Evolutionary conservation across 2,329 filamentous ascomycete species (phyloP), one percentile per base, ranked within the genome.

Genomic region (Colletotrichum sansevieriae): DNA sequence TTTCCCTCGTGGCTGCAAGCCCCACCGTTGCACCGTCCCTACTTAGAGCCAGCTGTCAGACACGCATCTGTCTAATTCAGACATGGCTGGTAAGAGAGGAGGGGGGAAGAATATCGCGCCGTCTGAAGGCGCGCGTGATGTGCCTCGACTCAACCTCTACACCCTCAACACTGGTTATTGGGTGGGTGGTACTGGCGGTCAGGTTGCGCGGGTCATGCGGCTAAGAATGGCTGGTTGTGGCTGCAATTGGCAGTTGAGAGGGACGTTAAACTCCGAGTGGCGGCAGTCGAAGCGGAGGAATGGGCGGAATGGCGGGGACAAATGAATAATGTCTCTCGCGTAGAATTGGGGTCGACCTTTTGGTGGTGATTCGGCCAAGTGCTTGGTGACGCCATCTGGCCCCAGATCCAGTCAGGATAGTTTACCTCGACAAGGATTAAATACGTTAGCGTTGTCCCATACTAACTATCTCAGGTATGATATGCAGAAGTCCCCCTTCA

Each of bases 311-410:
- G 47, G 56, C 25, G 47, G 15, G n/a, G 60, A 33, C 4, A 41
- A 46, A 47, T 51, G 51, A 29, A 15, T 20, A 22, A 29, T 41
- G 61, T 59, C 39, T 46, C 60, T 43, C 47, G 62, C 20, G 15
- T 29, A 46, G 29, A 29, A 46, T 46, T 20, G 11, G 49, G 29
- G 37, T 44, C 22, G 37, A 22, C 35, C 44, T 51, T 51, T 55
- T 13, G 47, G 54, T 59, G 46, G 52, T 68, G 65, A 65, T 46
- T 58, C 65, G 20, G 65, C 52, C 61, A 68, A 68, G 61, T 20
- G 46, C 39, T 44, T 54, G 39, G 65, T 68, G 65, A 65, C 65
- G 65, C 65, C 65, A 68, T 55, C 39, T 65, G 29, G 61, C 13
- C 44, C 44, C 54, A 64, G 52, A 52, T 46, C 65, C 60, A 68